Conservation (phyloP, 306 rosid genomes). For the Oxytropis ochrocephala region DNA sequence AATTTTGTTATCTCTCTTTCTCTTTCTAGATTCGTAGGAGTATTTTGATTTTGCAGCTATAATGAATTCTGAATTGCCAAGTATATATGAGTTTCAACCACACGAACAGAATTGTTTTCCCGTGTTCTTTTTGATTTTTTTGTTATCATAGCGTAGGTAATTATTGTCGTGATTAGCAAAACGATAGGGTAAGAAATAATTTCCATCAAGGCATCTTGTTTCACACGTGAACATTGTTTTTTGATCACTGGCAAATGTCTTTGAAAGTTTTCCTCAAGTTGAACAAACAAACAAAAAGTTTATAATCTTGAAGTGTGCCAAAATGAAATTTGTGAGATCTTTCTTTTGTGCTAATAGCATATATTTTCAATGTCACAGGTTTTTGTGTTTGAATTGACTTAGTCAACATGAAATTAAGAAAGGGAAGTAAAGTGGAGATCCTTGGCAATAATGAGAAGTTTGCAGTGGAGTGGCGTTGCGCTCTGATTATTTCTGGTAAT, state of each 20-base stretch:
- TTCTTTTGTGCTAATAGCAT: background rate
- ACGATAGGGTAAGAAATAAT: background rate
- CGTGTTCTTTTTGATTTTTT: background rate
- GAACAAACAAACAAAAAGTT: background rate
- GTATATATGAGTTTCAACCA: background rate
- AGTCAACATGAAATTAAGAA: slow-evolving; percentile 51
- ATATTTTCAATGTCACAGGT: slow-evolving; percentile 27
- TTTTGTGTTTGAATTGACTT: slow-evolving; percentile 6
- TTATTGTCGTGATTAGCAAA: background rate
- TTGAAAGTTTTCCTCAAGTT: background rate
- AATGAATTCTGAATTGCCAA: background rate
- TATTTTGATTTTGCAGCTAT: background rate
- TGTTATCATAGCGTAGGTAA: background rate
- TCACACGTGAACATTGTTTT: background rate
- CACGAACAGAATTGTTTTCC: background rate
- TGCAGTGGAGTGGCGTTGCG: slow-evolving; percentile 61
- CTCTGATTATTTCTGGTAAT: slow-evolving; percentile 51
- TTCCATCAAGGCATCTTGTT: background rate
- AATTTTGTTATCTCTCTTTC: background rate
- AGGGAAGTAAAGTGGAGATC: slow-evolving; percentile 72
- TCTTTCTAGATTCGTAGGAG: background rate
- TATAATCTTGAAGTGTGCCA: background rate
- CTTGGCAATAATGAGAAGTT: slow-evolving; percentile 36
- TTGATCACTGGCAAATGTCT: background rate
- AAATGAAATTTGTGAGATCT: background rate